These are phyloP conservation scores for Trichophyton equinum DNA, from an alignment of 2,329 filamentous ascomycete genomes.

Conservation along the genomic window DNA sequence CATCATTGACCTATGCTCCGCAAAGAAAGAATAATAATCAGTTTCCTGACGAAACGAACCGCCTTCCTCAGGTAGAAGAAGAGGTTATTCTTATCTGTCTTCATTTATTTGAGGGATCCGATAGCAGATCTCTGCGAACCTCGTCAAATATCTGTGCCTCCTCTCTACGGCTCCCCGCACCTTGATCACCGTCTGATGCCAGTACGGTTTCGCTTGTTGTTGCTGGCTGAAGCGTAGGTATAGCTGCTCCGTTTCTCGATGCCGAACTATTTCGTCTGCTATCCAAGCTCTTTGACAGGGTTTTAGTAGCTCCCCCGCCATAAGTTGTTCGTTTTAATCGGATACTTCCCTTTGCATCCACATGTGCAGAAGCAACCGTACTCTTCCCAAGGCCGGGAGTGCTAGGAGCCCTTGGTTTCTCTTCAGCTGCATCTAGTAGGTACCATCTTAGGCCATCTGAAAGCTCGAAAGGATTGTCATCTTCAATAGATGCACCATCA, in stretches of 20 bases:
- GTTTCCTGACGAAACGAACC: slow-evolving; percentile 7
- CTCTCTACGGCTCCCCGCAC: slow-evolving; percentile 25
- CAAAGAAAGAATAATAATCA: slow-evolving; percentile 10
- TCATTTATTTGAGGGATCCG: slow-evolving; percentile 24
- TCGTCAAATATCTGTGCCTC: slow-evolving; percentile 33
- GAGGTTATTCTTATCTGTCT: neutral
- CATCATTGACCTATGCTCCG: slow-evolving; percentile 9
- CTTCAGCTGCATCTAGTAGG: slow-evolving; percentile 81
- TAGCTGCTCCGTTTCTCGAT: slow-evolving; percentile 55
- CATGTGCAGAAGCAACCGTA: slow-evolving; percentile 75
- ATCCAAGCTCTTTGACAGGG: slow-evolving; percentile 75
- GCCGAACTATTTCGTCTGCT: slow-evolving; percentile 78
- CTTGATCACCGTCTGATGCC: slow-evolving; percentile 24
- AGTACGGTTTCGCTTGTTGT: slow-evolving; percentile 28
- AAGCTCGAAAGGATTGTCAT: slow-evolving; percentile 93
- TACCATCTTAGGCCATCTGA: slow-evolving; percentile 95
- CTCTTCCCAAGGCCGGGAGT: slow-evolving; percentile 85
- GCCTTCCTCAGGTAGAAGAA: neutral
- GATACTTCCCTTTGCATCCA: slow-evolving; percentile 66
- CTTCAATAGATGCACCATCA: slow-evolving; percentile 52
- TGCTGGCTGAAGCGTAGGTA: slow-evolving; percentile 21
- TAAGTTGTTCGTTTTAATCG: slow-evolving; percentile 41
- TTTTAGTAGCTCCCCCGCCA: slow-evolving; percentile 63
- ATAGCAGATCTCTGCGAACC: slow-evolving; percentile 37
- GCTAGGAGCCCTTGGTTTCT: slow-evolving; percentile 81